Evolutionary conservation across 371 early-diverging fungal species (phyloP).

Genomic region (Mucor lusitanicus): DNA sequence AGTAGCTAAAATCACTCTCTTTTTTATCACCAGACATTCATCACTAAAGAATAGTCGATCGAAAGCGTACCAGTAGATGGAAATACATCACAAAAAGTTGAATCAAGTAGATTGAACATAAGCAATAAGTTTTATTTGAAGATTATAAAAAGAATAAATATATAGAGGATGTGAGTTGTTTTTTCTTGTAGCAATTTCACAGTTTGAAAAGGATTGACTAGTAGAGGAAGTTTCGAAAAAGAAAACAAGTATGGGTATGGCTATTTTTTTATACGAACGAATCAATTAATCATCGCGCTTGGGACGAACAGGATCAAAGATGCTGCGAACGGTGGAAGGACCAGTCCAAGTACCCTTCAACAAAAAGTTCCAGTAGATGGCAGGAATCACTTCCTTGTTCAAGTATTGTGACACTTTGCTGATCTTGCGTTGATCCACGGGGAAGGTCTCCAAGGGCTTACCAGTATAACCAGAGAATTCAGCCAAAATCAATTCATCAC

Average conservation of each 20-base stretch:
- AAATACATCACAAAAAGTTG: too few relatives aligned
- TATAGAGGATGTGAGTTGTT: not conserved
- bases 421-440: constrained; percentile 79
- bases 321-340: constrained; percentile 64
- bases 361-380: constrained; percentile 80
- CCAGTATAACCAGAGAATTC: constrained; percentile 88
- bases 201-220: not conserved
- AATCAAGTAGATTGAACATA: not conserved
- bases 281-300: constrained; percentile 19
- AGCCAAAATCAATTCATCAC: constrained; percentile 80
- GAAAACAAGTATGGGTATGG: not conserved
- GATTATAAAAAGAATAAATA: not conserved
- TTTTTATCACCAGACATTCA: too few relatives aligned
- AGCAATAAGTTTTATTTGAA: not conserved
- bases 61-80: too few relatives aligned
- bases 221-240: too few relatives aligned
- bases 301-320: constrained; percentile 47
- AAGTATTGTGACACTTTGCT: constrained; percentile 65
- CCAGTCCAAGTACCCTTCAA: constrained; percentile 80
- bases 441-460: constrained; percentile 82
- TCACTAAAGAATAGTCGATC: too few relatives aligned
- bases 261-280: not conserved
- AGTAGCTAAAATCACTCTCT: too few relatives aligned
- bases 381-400: constrained; percentile 76
- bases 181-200: not conserved